Evolutionary conservation across 1,139 yeast genomes (phyloP).

Genomic region (Wickerhamomyces sp.): DNA sequence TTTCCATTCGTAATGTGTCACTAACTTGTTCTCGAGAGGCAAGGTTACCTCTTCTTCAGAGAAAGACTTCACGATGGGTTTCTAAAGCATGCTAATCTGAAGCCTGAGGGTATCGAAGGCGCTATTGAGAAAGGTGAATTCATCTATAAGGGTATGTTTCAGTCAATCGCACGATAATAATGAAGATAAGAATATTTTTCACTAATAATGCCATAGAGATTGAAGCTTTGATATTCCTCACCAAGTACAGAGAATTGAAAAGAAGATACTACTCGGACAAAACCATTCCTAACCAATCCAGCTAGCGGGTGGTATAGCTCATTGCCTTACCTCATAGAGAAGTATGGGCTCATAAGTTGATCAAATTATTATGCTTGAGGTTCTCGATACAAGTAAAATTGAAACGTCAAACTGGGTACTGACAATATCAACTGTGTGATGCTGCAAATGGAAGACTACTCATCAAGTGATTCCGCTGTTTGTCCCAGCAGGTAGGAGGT

Average conservation of each 20-base stretch:
- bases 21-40: constrained; percentile 4
- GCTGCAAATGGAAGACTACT: too few species aligned
- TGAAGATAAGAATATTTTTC: too few species aligned
- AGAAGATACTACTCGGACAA: constrained; percentile 25
- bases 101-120: constrained; percentile 22
- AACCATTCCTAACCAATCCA: too few species aligned
- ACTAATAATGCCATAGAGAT: constrained; percentile 15
- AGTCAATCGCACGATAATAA: not conserved
- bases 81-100: constrained; percentile 20
- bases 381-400: too few species aligned
- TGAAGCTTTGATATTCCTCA: constrained; percentile 32
- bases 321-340: too few species aligned
- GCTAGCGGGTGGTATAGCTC: too few species aligned
- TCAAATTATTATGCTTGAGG: too few species aligned
- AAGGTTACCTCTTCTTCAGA: constrained; percentile 20
- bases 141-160: constrained; percentile 25
- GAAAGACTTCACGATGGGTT: constrained; percentile 23
- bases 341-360: too few species aligned
- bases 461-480: too few species aligned
- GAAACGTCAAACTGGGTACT: too few species aligned
- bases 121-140: constrained; percentile 33
- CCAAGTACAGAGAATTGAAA: constrained; percentile 33
- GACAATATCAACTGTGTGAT: too few species aligned
- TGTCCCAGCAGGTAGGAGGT: too few species aligned
- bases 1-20: not conserved